Evolutionary conservation across 306 rosid genomes (phyloP).

Genomic region (Pachyrhizus erosus): DNA sequence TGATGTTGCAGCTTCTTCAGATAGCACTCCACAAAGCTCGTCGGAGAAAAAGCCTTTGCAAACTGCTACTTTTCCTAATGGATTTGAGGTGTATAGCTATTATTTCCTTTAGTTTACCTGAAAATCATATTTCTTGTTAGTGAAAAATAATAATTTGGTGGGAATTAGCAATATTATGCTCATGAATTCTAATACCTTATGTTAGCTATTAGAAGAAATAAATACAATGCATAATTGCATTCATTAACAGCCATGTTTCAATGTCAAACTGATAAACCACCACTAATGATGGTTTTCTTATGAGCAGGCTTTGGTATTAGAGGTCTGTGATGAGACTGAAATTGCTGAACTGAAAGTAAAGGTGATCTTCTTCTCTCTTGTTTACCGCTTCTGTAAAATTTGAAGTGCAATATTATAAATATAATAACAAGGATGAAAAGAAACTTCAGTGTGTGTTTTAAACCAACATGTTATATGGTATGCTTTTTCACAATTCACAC

Average conservation of each 20-base stretch:
- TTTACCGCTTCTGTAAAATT: constrained; percentile 21
- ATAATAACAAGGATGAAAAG: constrained; percentile 12
- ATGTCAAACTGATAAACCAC: constrained; percentile 39
- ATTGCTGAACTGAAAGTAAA: constrained; percentile 96
- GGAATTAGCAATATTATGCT: constrained; percentile 23
- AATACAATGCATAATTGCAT: constrained; percentile 32
- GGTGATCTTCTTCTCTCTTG: constrained; percentile 62
- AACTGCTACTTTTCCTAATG: constrained; percentile 74
- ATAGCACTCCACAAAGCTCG: constrained; percentile 50
- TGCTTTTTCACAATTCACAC: not conserved
- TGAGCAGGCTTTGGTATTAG: constrained; percentile 86
- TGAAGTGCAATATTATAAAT: constrained; percentile 17
- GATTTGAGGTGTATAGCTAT: constrained; percentile 79
- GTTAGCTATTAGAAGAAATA: constrained; percentile 25
- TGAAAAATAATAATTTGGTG: constrained; percentile 28
- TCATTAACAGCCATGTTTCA: not conserved
- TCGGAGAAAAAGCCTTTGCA: constrained; percentile 60
- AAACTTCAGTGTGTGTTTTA: constrained; percentile 18
- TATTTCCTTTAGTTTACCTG: constrained; percentile 25
- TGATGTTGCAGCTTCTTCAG: constrained; percentile 54
- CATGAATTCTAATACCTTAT: constrained; percentile 14
- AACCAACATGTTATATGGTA: not conserved
- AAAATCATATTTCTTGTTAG: not conserved
- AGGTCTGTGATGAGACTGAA: constrained; percentile 98
- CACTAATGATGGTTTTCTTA: constrained; percentile 40